Percentiles rank a stretch among this genome's conserved stretches.
Conservation (phyloP, 129 eudicot species). For the Helianthus tuberosus region DNA sequence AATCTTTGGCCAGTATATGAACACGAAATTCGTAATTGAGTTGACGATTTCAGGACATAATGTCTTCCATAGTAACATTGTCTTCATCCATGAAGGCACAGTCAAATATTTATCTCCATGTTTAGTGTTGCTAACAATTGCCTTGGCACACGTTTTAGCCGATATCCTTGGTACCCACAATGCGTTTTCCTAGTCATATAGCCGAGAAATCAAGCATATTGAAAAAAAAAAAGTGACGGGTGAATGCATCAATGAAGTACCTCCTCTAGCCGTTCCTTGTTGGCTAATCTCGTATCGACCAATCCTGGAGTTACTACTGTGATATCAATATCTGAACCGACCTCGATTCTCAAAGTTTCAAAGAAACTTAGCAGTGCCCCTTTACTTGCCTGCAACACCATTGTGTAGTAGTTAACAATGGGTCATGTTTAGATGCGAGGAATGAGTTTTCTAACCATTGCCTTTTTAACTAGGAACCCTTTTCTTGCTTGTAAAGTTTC, state of each 20-base stretch:
- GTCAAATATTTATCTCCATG: constrained; percentile 58
- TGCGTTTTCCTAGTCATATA: constrained; percentile 36
- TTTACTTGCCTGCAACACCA: constrained; percentile 31
- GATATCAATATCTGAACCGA: constrained; percentile 30
- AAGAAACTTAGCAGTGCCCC: constrained; percentile 33
- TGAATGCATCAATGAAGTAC: background rate
- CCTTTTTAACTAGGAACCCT: no score
- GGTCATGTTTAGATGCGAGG: no score
- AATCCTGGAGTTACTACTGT: constrained; percentile 25
- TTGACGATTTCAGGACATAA: constrained; percentile 49
- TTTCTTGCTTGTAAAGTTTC: no score
- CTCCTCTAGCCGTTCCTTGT: constrained; percentile 10
- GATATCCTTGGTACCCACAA: constrained; percentile 38
- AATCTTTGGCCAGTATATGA: constrained; percentile 36
- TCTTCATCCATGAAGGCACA: constrained; percentile 58
- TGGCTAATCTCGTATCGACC: constrained; percentile 18
- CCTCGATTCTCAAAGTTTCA: constrained; percentile 28
- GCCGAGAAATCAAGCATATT: background rate
- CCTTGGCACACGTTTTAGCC: constrained; percentile 47
- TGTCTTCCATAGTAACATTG: constrained; percentile 38
- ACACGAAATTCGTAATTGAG: constrained; percentile 35
- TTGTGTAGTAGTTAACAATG: background rate
- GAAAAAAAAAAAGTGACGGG: background rate
- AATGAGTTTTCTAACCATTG: no score
- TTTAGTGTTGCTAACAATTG: constrained; percentile 57